A percentile compares a stretch with the other conserved stretches of the same genome.
Conservation (phyloP, 140 eudicot genomes). For the Erigeron philadelphicus region DNA sequence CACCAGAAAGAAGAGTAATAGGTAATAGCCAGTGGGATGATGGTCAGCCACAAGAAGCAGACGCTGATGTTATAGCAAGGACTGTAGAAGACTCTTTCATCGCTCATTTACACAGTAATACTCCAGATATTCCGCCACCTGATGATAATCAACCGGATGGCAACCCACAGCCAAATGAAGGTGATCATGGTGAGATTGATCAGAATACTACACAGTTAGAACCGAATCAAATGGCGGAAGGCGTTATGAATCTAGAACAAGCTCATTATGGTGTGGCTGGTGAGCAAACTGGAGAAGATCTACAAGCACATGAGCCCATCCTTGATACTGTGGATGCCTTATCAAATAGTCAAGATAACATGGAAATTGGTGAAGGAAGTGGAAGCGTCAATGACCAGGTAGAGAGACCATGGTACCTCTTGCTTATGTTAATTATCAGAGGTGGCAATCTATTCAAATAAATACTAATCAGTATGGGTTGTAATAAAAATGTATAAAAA, state of each 20-base stretch:
- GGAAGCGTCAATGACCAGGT: constrained; percentile 13
- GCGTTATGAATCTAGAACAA: background rate
- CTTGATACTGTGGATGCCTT: background rate
- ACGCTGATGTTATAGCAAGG: constrained; percentile 72
- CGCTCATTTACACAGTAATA: background rate
- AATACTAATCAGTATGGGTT: background rate
- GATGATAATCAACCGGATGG: constrained; percentile 2
- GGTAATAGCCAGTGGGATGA: constrained; percentile 84
- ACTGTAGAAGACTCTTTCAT: constrained; percentile 35
- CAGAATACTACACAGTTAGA: background rate
- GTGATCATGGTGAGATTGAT: background rate
- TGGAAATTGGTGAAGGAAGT: constrained; percentile 14
- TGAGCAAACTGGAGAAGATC: constrained; percentile 13
- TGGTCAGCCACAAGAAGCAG: constrained; percentile 85
- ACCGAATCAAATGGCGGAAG: background rate
- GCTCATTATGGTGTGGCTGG: background rate
- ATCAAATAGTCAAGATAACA: background rate
- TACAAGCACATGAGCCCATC: background rate
- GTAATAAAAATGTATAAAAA: background rate
- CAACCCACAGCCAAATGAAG: background rate
- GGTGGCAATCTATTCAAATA: background rate
- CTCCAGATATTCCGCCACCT: constrained; percentile 1
- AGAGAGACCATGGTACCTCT: background rate
- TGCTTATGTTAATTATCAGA: background rate
- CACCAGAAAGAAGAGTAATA: constrained; percentile 71